A percentile compares a stretch with the other conserved stretches of the same genome.
Conservation (phyloP, 2,329 filamentous ascomycete genomes). For the Teratosphaeria zuluensis region DNA sequence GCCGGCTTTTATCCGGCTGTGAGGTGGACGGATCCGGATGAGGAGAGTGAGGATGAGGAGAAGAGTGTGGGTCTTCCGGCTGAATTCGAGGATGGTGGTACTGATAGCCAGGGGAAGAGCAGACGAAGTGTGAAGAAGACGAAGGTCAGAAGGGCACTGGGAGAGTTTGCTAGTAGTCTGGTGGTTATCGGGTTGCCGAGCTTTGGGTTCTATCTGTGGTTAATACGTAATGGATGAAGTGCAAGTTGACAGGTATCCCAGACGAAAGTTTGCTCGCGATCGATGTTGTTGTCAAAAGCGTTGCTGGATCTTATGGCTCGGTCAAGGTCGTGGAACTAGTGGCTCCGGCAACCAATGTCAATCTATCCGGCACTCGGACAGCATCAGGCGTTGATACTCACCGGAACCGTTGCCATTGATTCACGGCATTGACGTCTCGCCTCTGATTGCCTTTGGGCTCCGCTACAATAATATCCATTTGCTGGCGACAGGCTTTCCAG, state of each 20-base stretch:
- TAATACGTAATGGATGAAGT: slow-evolving; percentile 52
- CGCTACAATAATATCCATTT: too few species aligned
- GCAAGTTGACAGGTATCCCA: neutral
- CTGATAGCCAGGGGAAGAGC: slow-evolving; percentile 21
- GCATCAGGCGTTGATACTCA: too few species aligned
- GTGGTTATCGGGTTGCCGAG: slow-evolving; percentile 57
- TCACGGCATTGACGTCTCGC: too few species aligned
- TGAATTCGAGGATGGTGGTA: slow-evolving; percentile 4
- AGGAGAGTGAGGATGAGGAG: slow-evolving; percentile 18
- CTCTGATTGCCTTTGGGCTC: too few species aligned
- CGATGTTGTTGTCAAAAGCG: too few species aligned
- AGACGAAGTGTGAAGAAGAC: slow-evolving; percentile 29
- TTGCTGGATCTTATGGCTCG: too few species aligned
- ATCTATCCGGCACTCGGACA: too few species aligned
- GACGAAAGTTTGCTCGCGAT: too few species aligned
- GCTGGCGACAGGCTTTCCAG: too few species aligned
- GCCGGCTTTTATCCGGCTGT: slow-evolving; percentile 31
- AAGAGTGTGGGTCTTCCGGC: slow-evolving; percentile 1
- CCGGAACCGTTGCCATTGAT: too few species aligned
- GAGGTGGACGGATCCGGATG: slow-evolving; percentile 21
- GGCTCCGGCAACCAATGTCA: too few species aligned
- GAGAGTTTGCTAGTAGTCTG: slow-evolving; percentile 53
- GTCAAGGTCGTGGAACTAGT: neutral
- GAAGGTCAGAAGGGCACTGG: slow-evolving; percentile 33
- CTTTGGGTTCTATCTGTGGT: slow-evolving; percentile 54